Evolutionary conservation across 2,329 filamentous ascomycete species (phyloP).

Genomic region (Penicillium sp.): DNA sequence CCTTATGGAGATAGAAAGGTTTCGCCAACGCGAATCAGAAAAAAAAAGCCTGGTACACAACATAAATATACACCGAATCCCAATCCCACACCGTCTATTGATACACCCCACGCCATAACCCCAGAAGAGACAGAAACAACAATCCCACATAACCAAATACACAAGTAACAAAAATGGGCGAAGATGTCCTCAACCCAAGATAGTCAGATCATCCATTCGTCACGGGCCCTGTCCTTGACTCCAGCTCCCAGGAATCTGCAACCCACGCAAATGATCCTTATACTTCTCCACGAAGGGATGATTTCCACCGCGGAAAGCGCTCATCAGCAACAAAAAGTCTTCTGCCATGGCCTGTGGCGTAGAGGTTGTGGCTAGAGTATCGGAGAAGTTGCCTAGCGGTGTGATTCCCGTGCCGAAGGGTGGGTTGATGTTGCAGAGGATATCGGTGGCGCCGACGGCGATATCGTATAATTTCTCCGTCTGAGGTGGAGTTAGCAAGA

Average conservation of each 20-base stretch:
- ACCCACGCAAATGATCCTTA: conserved; percentile 30
- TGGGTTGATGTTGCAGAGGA: conserved; percentile 30
- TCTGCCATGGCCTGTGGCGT: conserved; percentile 29
- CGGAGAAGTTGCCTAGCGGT: conserved; percentile 16
- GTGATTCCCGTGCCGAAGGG: conserved; percentile 24
- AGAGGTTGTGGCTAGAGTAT: conserved; percentile 19
- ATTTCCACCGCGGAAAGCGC: conserved; percentile 38
- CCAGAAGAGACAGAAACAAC: neutral
- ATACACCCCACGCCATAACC: conserved; percentile 1
- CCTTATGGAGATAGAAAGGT: neutral
- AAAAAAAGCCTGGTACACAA: neutral
- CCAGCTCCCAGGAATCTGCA: conserved; percentile 28
- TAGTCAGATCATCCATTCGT: neutral
- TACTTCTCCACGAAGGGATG: conserved; percentile 40
- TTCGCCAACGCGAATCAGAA: neutral
- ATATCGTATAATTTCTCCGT: conserved; percentile 47
- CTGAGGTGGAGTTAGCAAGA: conserved; percentile 16
- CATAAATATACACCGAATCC: neutral
- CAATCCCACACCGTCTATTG: conserved; percentile 1
- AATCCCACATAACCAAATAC: neutral
- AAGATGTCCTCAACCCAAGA: neutral
- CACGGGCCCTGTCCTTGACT: neutral
- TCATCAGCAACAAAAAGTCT: conserved; percentile 36
- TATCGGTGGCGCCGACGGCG: conserved; percentile 34
- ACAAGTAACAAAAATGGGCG: neutral